Conservation (phyloP, 441 rosid species). For the Mallotus japonicus region DNA sequence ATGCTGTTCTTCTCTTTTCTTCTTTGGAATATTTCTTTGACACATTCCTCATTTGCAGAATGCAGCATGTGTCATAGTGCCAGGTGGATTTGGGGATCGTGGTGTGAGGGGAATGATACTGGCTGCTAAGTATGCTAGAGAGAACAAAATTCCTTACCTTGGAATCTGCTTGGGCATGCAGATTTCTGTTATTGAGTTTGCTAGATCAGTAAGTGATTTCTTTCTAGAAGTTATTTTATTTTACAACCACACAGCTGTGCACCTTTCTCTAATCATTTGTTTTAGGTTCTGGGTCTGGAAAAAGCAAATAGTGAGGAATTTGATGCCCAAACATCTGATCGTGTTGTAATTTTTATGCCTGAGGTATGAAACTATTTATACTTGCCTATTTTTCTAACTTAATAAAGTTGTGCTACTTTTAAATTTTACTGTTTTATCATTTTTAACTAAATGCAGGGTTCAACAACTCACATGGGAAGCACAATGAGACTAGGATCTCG, state of each 20-base stretch:
- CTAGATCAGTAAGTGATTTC: slow-evolving; percentile 56
- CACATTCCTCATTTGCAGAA: slow-evolving; percentile 40
- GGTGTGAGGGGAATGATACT: slow-evolving; percentile 91
- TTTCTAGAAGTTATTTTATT: slow-evolving; percentile 17
- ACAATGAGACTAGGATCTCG: slow-evolving; percentile 94
- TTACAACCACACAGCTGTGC: slow-evolving; percentile 2
- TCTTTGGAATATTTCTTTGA: neutral
- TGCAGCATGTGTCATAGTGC: slow-evolving; percentile 88
- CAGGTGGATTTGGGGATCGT: slow-evolving; percentile 97
- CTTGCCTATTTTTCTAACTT: neutral
- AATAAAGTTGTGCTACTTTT: slow-evolving; percentile 22
- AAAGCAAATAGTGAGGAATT: slow-evolving; percentile 92
- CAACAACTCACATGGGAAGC: slow-evolving; percentile 96
- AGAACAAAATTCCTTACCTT: slow-evolving; percentile 79
- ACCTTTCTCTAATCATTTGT: slow-evolving; percentile 2
- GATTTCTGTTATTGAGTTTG: slow-evolving; percentile 83
- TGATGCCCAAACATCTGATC: slow-evolving; percentile 62
- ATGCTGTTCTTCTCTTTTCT: neutral
- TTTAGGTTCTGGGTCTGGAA: slow-evolving; percentile 64
- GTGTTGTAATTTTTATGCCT: slow-evolving; percentile 90
- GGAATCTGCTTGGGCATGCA: slow-evolving; percentile 99
- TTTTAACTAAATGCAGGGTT: slow-evolving; percentile 44
- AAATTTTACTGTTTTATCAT: slow-evolving; percentile 10
- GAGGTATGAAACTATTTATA: slow-evolving; percentile 47
- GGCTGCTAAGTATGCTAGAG: slow-evolving; percentile 89